Conservation (phyloP, 2,329 filamentous ascomycete genomes). For the Xylaria digitata region DNA sequence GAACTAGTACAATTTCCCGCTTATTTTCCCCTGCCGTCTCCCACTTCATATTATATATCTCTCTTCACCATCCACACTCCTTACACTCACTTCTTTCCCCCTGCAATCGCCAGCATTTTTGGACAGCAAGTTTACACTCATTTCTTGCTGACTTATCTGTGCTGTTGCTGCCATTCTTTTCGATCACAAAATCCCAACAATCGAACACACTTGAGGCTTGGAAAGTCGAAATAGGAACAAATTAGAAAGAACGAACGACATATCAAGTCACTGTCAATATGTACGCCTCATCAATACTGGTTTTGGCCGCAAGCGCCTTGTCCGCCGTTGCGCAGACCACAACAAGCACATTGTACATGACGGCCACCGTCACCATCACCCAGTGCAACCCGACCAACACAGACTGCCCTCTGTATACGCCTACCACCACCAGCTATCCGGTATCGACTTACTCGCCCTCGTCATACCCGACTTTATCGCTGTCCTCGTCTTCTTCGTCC, state of each 20-base stretch:
- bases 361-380: conserved; percentile 48
- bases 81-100: conserved; percentile 26
- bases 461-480: conserved; percentile 34
- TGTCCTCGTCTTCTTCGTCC: conserved; percentile 21
- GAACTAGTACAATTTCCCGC: conserved; percentile 6
- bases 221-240: conserved; percentile 1
- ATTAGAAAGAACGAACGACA: neutral
- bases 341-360: conserved; percentile 47
- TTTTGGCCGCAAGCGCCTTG: conserved; percentile 46
- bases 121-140: conserved; percentile 35
- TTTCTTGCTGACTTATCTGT: conserved; percentile 35
- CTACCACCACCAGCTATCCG: conserved; percentile 37
- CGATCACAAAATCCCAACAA: neutral
- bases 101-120: conserved; percentile 19
- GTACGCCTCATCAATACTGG: conserved; percentile 45
- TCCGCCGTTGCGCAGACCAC: conserved; percentile 47
- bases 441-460: neutral
- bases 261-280: conserved; percentile 41
- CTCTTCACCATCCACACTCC: conserved; percentile 18
- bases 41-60: conserved; percentile 8
- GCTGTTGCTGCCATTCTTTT: conserved; percentile 40
- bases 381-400: conserved; percentile 48
- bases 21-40: conserved; percentile 8
- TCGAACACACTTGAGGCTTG: neutral
- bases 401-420: conserved; percentile 48